A percentile compares a stretch with the other conserved stretches of the same genome.
phyloP scores from a whole-genome alignment of 2,329 filamentous ascomycete genomes.

The Fusarium sp. region DNA sequence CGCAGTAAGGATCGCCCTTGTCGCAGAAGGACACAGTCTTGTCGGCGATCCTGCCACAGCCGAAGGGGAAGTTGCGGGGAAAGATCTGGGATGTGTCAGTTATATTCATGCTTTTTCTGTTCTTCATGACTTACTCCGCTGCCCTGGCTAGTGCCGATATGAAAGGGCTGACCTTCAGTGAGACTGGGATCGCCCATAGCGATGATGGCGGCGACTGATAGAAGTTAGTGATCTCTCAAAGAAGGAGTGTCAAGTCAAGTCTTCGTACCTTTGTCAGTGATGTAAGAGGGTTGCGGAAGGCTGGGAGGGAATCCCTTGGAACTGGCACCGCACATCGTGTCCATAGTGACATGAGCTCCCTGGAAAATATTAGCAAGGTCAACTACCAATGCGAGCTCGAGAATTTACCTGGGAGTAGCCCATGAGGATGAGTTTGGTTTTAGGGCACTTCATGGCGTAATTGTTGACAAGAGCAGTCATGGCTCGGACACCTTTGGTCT shows the following conservation, averaged over 20 bases:
- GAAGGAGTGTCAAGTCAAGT: rapidly evolving
- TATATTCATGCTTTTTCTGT: background rate
- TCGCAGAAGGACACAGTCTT: constrained; percentile 40
- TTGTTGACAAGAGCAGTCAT: constrained; percentile 22
- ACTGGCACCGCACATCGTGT: constrained; percentile 33
- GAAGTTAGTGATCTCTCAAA: background rate
- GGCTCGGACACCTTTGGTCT: constrained; percentile 29
- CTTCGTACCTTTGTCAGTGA: constrained; percentile 19
- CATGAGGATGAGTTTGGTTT: constrained; percentile 37
- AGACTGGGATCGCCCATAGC: constrained; percentile 37
- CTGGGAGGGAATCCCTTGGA: constrained; percentile 16
- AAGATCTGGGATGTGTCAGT: constrained; percentile 31
- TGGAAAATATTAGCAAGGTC: background rate
- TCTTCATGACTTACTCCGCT: constrained; percentile 27
- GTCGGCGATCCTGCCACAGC: constrained; percentile 17
- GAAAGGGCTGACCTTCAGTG: constrained; percentile 23
- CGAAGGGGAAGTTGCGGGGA: constrained; percentile 16
- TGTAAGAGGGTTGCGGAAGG: background rate
- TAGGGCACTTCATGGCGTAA: constrained; percentile 33
- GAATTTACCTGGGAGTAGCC: constrained; percentile 35
- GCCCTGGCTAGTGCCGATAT: constrained; percentile 26
- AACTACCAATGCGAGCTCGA: rapidly evolving
- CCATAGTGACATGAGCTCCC: constrained; percentile 32
- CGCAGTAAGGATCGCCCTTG: constrained; percentile 33
- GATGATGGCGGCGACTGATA: constrained; percentile 13